Evolutionary conservation across 441 rosid genomes (phyloP).

Genomic region (Sinapis alba): DNA sequence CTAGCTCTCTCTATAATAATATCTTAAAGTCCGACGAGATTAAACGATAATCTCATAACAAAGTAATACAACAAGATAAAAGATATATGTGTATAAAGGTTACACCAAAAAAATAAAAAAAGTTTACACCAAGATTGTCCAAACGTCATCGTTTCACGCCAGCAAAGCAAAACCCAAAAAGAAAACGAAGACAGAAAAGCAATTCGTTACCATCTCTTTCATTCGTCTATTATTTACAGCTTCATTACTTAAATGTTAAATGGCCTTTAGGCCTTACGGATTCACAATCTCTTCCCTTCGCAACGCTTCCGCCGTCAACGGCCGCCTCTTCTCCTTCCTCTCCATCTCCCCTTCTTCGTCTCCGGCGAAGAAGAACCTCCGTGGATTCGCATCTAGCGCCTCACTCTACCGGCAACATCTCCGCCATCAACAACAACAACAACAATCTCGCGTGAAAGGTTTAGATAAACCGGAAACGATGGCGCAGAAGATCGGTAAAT

Average conservation of each 20-base stretch:
- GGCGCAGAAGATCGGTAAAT: conserved; percentile 98
- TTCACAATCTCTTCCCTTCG: conserved; percentile 46
- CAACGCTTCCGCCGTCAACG: conserved; percentile 37
- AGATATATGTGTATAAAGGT: no score
- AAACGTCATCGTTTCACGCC: neutral
- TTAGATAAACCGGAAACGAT: conserved; percentile 51
- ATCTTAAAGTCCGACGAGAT: no score
- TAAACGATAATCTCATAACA: no score
- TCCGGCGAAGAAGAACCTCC: neutral
- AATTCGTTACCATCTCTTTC: conserved; percentile 26
- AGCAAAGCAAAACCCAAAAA: neutral
- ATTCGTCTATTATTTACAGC: neutral
- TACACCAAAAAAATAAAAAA: neutral
- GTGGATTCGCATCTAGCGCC: conserved; percentile 43
- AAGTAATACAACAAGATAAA: no score
- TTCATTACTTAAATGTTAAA: conserved; percentile 34
- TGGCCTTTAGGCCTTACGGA: conserved; percentile 77
- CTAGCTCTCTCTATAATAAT: no score
- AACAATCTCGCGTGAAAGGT: conserved; percentile 32
- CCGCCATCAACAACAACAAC: conserved; percentile 30
- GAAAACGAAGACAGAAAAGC: neutral
- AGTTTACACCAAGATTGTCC: no score
- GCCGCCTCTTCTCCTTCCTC: conserved; percentile 37
- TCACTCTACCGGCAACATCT: conserved; percentile 42
- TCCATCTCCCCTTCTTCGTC: conserved; percentile 27